Base-by-base conservation (phyloP, 2,329 filamentous ascomycete species). In the Diaporthe ilicicola region DNA sequence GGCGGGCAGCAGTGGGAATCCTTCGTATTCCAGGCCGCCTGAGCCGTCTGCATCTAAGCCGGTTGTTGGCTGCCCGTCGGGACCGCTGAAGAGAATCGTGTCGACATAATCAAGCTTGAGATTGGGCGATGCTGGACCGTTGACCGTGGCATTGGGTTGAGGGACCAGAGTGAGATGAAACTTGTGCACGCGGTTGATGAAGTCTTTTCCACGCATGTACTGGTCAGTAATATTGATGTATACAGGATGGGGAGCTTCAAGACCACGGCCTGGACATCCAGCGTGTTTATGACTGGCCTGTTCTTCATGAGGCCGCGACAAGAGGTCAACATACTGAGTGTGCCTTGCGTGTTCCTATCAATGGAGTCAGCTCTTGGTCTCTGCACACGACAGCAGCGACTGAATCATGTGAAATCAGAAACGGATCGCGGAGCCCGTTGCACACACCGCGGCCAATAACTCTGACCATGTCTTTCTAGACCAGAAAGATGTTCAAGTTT, bases 121-220 rank as follows among this genome's bases (percentile, higher is more conserved):
- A 74, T 94, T 93, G 1, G 89, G 88, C 0, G 79, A 76, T 0
- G 88, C 88, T 0, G 90, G 89, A 4, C 83, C 84, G 2, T 81
- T 79, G 1, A 84, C 80, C 0, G 88, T 88, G 3, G 90, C 88
- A 17, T 82, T 78, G 1, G 81, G 79, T 3, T 84, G 81, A 3
- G 89, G 86, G 0, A 85, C 88, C 75, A 93, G 86, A 1, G 83
- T 85, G 59, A 94, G 82, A 62, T 82, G 78, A 78, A 93, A 90
- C 77, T 92, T 91, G 79, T 94, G 92, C 34, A 94, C 85, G 42
- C 92, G 87, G 3, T 87, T 86, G 74, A 92, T 88, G 78, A 87
- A 92, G 78, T 93, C 42, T 34, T n/a, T n/a, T n/a, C n/a, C n/a
- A 6, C 3, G 15, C 13, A 22, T 24, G 59, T 24, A 17, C 42